phyloP scores from a whole-genome alignment of 1,139 yeast species.

The Arxiozyma bovina region DNA sequence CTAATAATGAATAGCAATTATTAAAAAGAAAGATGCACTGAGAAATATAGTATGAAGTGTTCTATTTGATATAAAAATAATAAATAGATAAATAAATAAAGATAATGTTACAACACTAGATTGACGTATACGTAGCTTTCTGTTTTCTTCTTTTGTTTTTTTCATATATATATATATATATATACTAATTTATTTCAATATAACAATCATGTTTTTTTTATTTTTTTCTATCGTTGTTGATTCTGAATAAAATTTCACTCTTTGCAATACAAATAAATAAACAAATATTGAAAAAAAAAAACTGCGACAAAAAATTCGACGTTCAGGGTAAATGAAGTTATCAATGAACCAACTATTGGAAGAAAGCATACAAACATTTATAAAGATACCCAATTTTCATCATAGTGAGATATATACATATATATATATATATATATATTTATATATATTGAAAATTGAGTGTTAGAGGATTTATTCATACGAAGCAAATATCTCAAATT shows the following conservation, averaged over 20 bases:
- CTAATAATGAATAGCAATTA: neutral
- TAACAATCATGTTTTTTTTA: no score
- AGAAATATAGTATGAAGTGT: no score
- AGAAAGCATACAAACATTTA: neutral
- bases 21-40: neutral
- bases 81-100: no score
- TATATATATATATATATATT: neutral
- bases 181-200: no score
- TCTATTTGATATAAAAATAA: neutral
- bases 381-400: no score
- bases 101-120: neutral
- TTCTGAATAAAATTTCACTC: neutral
- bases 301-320: neutral
- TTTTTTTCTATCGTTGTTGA: neutral
- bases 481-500: neutral
- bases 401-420: neutral
- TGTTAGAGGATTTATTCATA: no score
- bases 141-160: no score
- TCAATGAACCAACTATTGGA: no score
- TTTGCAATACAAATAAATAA: neutral
- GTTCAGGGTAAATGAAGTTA: constrained; percentile 1
- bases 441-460: no score
- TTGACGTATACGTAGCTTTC: neutral
- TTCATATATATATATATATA: no score
- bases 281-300: neutral